Conservation (phyloP, 2,329 filamentous ascomycete species). For the Hypoxylon sp. region DNA sequence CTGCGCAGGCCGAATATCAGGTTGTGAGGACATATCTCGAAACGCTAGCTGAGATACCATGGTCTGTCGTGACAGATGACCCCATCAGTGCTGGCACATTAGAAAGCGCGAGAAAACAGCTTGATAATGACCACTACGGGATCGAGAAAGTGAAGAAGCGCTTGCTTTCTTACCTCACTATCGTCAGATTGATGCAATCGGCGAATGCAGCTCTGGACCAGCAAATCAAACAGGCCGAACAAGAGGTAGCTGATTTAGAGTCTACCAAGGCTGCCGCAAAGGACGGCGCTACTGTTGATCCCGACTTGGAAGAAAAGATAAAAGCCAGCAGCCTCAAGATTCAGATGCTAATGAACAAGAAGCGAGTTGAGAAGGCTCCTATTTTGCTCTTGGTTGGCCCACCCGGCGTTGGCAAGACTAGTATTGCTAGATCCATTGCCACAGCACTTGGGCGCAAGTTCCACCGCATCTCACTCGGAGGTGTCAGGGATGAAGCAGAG, state of each 20-base stretch:
- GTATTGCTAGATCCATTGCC: constrained; percentile 91
- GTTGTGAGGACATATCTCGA: constrained; percentile 95
- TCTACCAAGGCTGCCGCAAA: constrained; percentile 58
- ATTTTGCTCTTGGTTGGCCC: constrained; percentile 94
- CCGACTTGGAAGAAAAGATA: constrained; percentile 59
- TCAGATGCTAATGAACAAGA: constrained; percentile 82
- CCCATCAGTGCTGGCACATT: constrained; percentile 86
- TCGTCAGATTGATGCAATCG: constrained; percentile 94
- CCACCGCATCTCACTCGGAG: constrained; percentile 95
- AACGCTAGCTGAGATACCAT: constrained; percentile 93
- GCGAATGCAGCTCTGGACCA: constrained; percentile 87
- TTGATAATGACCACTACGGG: constrained; percentile 97
- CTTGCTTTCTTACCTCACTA: constrained; percentile 93
- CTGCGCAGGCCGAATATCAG: constrained; percentile 95
- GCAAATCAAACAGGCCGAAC: constrained; percentile 79
- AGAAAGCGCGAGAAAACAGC: constrained; percentile 83
- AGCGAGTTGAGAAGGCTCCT: constrained; percentile 93
- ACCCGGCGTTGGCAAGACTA: constrained; percentile 96
- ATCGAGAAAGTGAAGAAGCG: constrained; percentile 98
- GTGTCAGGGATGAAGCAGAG: constrained; percentile 95
- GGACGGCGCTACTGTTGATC: constrained; percentile 53
- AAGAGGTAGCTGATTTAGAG: constrained; percentile 66
- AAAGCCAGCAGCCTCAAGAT: constrained; percentile 73
- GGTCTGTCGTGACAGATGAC: constrained; percentile 88
- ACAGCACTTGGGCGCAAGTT: constrained; percentile 95